Evolutionary conservation across 164 flowering plant species (phyloP), one percentile per base, ranked within the genome.

Genomic region (Liriodendron chinense): DNA sequence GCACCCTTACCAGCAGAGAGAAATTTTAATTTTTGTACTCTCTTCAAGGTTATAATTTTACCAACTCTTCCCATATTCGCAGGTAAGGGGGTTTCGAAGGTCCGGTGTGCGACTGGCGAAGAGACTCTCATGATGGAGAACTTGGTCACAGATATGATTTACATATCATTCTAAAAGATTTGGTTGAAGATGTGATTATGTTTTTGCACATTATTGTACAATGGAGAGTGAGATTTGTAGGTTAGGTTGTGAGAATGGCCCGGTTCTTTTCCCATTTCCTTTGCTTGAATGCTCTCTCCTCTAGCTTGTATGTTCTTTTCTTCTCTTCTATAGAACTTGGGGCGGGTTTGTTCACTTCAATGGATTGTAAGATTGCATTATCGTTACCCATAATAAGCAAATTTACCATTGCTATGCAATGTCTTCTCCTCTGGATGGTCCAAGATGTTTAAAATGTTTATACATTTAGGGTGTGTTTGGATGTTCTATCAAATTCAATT

Each of bases 91-190:
- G 13, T 67, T 22, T 24, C 63, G 18, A 65, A 49, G 24, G 47
- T 14, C 47, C 62, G 62, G n/a, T 74, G 76, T 50, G 76, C 70
- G 22, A 24, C 14, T 0, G 56, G 34, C 25, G 70, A 86, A 85
- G 92, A 89, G 83, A 80, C 21, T 10, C 70, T 71, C 62, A 88
- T 90, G 92, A 87, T 89, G 91, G 93, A 88, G 81, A 87, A 74
- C 82, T 82, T 92, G 77, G 80, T 85, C 77, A 72, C 81, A 85
- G 89, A 88, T 71, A 87, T 92, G 89, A 80, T 92, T 77, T 81
- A 87, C 78, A 70, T 90, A 20, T 88, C 90, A 4, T 86, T 89
- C 70, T 74, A 10, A 26, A 48, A 3, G 18, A 13, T 23, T 14
- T 47, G 21, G 59, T 12, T 47, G 24, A 21, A 47, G 23, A 2